A percentile compares a stretch with the other conserved stretches of the same genome.
Conservation (phyloP, 139 green algal genomes). For the Dunaliella sp. region DNA sequence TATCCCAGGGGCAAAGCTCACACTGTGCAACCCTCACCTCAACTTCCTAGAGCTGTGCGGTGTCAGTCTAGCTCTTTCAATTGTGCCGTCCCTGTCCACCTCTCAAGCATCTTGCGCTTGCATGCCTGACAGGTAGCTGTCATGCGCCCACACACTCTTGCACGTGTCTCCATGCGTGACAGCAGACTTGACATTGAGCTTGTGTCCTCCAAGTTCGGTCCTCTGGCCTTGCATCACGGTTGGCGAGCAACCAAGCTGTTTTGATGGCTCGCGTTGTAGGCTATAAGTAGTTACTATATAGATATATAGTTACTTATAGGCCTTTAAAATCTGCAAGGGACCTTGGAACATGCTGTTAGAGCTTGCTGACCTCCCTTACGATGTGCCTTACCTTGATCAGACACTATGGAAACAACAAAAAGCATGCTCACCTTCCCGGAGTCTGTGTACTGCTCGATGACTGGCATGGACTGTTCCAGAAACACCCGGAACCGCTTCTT, state of each 20-base stretch:
- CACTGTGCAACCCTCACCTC: too few relatives aligned
- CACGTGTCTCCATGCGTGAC: too few relatives aligned
- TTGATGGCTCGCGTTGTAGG: neutral
- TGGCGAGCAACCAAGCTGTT: neutral
- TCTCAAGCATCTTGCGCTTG: too few relatives aligned
- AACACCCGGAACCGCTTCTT: slow-evolving; percentile 91
- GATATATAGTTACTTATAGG: neutral
- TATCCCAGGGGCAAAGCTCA: too few relatives aligned
- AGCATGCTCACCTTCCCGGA: slow-evolving; percentile 52
- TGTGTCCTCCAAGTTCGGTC: too few relatives aligned
- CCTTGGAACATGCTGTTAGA: neutral
- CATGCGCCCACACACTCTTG: too few relatives aligned
- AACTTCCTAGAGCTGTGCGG: too few relatives aligned
- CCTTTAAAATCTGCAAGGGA: neutral
- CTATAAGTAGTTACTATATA: neutral
- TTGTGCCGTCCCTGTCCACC: too few relatives aligned
- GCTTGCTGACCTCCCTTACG: neutral
- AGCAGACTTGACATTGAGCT: too few relatives aligned
- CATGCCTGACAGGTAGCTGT: too few relatives aligned
- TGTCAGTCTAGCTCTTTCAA: too few relatives aligned
- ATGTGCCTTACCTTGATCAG: neutral
- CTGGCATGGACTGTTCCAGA: slow-evolving; percentile 76
- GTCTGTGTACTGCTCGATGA: slow-evolving; percentile 77
- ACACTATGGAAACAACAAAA: neutral
- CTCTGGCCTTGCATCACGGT: too few relatives aligned